A percentile compares a stretch with the other conserved stretches of the same genome.
These are phyloP conservation scores for Claviceps africana DNA, from an alignment of 2,329 filamentous ascomycete species.

Conservation along the genomic window DNA sequence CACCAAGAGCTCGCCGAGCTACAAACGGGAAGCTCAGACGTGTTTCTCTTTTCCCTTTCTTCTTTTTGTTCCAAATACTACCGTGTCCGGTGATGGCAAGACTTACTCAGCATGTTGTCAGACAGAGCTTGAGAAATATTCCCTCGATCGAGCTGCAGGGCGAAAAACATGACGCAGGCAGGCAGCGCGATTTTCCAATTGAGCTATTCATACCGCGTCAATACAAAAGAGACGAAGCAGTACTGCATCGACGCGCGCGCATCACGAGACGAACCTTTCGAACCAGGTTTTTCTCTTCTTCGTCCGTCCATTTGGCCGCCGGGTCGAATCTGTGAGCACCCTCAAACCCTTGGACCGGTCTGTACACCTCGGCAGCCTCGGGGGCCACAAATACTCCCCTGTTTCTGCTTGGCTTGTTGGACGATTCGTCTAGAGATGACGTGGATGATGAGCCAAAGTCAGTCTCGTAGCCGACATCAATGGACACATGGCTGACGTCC, in stretches of 20 bases:
- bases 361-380: conserved; percentile 20
- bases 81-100: not conserved
- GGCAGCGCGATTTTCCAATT: conserved; percentile 19
- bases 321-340: conserved; percentile 46
- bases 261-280: conserved; percentile 26
- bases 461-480: conserved; percentile 1
- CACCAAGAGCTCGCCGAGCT: too few species aligned
- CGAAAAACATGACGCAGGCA: conserved; percentile 38
- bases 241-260: not conserved
- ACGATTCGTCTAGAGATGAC: conserved; percentile 1
- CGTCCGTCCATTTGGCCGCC: conserved; percentile 37
- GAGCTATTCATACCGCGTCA: conserved; percentile 10
- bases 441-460: not conserved
- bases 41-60: not conserved
- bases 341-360: conserved; percentile 42
- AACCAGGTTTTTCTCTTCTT: conserved; percentile 41
- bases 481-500: conserved; percentile 5
- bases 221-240: not conserved
- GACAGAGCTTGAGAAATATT: conserved; percentile 22
- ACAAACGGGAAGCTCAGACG: too few species aligned
- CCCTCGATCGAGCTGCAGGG: conserved; percentile 28
- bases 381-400: conserved; percentile 1
- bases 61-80: too few species aligned
- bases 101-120: conserved; percentile 21
- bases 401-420: not conserved